Conservation (phyloP, 2,329 filamentous ascomycete species). For the Fusarium austroafricanum region DNA sequence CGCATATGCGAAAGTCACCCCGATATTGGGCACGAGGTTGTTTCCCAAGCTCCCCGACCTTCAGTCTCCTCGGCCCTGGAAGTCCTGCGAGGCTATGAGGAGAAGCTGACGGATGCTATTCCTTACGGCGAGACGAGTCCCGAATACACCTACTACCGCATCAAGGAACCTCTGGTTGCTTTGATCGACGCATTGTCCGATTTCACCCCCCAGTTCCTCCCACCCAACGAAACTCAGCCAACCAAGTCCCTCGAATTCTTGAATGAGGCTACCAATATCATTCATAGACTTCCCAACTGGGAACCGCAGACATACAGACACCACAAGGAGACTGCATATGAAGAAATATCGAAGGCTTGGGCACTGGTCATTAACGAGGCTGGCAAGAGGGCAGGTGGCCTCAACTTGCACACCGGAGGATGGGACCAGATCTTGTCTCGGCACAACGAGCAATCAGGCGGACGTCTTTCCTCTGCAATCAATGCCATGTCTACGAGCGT, state of each 20-base stretch:
- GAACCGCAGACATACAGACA: constrained; percentile 88
- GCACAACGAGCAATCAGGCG: constrained; percentile 88
- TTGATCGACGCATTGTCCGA: constrained; percentile 91
- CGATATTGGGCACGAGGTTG: constrained; percentile 85
- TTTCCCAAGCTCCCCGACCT: constrained; percentile 85
- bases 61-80: constrained; percentile 82
- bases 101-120: constrained; percentile 80
- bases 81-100: constrained; percentile 85
- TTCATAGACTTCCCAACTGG: constrained; percentile 92
- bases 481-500: constrained; percentile 79
- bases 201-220: constrained; percentile 95
- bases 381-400: constrained; percentile 89
- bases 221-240: constrained; percentile 88
- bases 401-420: constrained; percentile 86
- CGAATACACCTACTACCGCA: constrained; percentile 95
- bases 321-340: constrained; percentile 95
- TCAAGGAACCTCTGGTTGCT: constrained; percentile 81
- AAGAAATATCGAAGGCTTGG: constrained; percentile 96
- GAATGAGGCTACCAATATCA: constrained; percentile 88
- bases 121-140: constrained; percentile 87
- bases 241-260: constrained; percentile 86
- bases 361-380: constrained; percentile 90
- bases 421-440: constrained; percentile 91
- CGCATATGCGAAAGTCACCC: constrained; percentile 92
- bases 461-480: constrained; percentile 83